Percentiles rank a stretch among this genome's conserved stretches.
Conservation (phyloP, 1,284 basidiomycete genomes). For the Ganoderma multipileum region DNA sequence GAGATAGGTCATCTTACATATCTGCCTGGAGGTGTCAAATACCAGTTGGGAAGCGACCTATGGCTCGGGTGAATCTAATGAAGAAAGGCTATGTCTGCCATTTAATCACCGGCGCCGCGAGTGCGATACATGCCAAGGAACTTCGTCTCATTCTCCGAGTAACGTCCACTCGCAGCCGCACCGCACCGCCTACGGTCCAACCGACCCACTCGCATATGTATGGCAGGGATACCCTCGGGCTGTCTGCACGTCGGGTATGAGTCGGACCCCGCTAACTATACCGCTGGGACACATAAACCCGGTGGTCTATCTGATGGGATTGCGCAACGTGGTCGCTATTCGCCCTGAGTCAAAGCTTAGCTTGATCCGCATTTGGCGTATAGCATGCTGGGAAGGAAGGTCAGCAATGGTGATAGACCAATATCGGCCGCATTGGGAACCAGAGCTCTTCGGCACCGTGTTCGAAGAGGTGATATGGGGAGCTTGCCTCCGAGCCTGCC, state of each 20-base stretch:
- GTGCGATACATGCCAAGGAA: background rate
- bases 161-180: background rate
- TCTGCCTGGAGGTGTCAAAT: background rate
- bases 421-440: background rate
- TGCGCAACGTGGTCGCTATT: background rate
- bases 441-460: background rate
- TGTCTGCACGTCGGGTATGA: background rate
- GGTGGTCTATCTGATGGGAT: background rate
- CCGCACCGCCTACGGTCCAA: background rate
- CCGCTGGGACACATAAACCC: background rate
- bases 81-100: too few relatives aligned
- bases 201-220: background rate
- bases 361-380: background rate
- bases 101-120: background rate
- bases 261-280: background rate
- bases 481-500: background rate
- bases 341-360: too few relatives aligned
- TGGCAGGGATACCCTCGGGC: background rate
- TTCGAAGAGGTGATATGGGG: background rate
- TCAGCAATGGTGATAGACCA: background rate
- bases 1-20: background rate
- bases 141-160: background rate
- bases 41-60: too few relatives aligned
- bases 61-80: too few relatives aligned
- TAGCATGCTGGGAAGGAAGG: background rate